Percentiles rank a stretch among this genome's conserved stretches.
phyloP scores from a whole-genome alignment of 129 eudicot genomes.

The Saposhnikovia divaricata region DNA sequence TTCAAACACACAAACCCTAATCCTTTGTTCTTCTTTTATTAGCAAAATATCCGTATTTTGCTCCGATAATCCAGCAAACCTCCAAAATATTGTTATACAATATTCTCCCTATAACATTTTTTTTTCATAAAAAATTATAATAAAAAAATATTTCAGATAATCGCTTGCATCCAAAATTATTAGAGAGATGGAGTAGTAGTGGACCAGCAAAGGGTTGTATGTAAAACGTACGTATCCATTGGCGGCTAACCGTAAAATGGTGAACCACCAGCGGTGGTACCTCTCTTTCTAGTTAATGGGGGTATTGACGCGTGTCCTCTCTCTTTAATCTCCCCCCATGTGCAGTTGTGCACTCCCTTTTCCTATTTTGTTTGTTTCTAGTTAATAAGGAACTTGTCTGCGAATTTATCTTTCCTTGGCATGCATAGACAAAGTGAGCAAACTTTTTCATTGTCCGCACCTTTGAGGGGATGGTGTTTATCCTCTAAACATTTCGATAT shows the following conservation, averaged over 20 bases:
- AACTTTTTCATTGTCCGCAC: not conserved
- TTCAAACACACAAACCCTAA: too few species aligned
- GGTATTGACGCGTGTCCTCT: not conserved
- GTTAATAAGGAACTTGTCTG: not conserved
- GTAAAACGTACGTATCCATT: not conserved
- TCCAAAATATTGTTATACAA: too few species aligned
- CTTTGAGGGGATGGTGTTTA: not conserved
- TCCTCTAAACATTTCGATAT: not conserved
- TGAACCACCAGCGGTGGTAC: not conserved
- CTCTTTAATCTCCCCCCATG: not conserved
- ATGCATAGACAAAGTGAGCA: not conserved
- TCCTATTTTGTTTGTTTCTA: not conserved
- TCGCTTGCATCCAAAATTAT: too few species aligned
- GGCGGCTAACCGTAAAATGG: constrained; percentile 25
- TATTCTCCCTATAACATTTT: too few species aligned
- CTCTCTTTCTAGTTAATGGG: not conserved
- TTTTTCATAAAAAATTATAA: too few species aligned
- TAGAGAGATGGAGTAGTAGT: not conserved
- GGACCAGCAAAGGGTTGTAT: not conserved
- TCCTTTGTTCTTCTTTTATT: too few species aligned
- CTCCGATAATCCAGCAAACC: too few species aligned
- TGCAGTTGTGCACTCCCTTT: not conserved
- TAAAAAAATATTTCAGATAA: too few species aligned
- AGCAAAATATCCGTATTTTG: too few species aligned
- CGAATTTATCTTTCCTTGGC: not conserved